phyloP scores from a whole-genome alignment of 2,329 filamentous ascomycete species.

The Epichloe brachyelytri region DNA sequence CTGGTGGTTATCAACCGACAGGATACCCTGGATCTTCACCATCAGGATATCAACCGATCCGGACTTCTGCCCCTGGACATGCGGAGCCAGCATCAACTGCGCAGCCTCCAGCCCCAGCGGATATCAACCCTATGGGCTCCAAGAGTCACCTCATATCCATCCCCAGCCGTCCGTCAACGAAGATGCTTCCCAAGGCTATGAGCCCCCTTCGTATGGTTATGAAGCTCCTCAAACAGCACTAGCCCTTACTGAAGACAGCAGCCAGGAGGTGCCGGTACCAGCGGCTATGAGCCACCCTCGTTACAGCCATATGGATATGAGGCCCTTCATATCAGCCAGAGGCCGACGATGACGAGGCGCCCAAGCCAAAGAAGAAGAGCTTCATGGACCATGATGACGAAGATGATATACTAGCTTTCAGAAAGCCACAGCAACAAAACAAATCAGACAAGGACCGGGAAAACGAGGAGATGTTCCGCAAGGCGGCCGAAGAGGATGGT shows the following conservation, averaged over 20 bases:
- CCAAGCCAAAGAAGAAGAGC: conserved; percentile 59
- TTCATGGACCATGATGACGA: conserved; percentile 78
- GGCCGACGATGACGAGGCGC: conserved; percentile 32
- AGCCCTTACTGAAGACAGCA: conserved; percentile 8
- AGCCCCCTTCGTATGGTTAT: conserved; percentile 37
- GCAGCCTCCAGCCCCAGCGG: conserved; percentile 7
- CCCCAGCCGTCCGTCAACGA: conserved; percentile 6
- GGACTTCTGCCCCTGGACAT: neutral
- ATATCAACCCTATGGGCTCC: conserved; percentile 19
- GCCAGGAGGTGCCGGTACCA: conserved; percentile 18
- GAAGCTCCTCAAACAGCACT: conserved; percentile 30
- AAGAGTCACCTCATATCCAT: conserved; percentile 13
- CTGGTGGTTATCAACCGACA: conserved; percentile 10
- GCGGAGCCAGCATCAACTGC: neutral
- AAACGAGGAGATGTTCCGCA: conserved; percentile 75
- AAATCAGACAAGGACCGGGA: conserved; percentile 61
- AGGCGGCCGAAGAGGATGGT: conserved; percentile 67
- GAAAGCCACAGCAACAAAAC: conserved; percentile 38
- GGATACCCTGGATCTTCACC: conserved; percentile 5
- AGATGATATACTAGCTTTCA: conserved; percentile 39
- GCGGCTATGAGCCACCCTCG: conserved; percentile 47
- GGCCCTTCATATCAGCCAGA: conserved; percentile 43
- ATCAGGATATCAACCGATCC: conserved; percentile 15
- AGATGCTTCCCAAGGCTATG: conserved; percentile 23
- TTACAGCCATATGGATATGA: conserved; percentile 48